A percentile compares a stretch with the other conserved stretches of the same genome.
phyloP scores from a whole-genome alignment of 176 grass and related monocot genomes.

The Paspalum vaginatum region DNA sequence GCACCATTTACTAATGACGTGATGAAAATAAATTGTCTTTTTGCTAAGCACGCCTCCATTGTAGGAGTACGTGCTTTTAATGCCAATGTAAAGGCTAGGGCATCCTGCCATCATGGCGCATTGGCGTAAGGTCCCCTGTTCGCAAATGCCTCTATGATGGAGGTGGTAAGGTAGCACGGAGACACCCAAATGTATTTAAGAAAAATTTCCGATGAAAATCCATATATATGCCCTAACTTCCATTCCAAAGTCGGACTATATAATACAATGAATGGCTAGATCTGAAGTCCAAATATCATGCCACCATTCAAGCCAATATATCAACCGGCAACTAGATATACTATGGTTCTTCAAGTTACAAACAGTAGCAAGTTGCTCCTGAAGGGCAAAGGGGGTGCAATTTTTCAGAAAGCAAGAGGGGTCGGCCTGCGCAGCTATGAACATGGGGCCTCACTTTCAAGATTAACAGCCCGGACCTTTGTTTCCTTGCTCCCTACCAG shows the following conservation, averaged over 20 bases:
- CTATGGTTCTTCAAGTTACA: background rate
- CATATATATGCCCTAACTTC: background rate
- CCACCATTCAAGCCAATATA: conserved; percentile 5
- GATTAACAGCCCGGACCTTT: conserved; percentile 41
- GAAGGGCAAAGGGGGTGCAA: background rate
- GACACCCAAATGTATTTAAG: too few species aligned
- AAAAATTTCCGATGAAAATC: too few species aligned
- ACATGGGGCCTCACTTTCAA: conserved; percentile 28
- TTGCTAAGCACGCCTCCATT: too few species aligned
- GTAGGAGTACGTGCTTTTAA: too few species aligned
- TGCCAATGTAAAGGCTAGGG: too few species aligned
- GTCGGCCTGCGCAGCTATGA: conserved; percentile 27
- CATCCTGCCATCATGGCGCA: too few species aligned
- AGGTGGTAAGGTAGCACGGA: too few species aligned
- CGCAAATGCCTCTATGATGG: too few species aligned
- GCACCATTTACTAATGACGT: too few species aligned
- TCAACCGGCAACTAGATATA: background rate
- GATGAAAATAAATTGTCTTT: too few species aligned
- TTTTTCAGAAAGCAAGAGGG: background rate
- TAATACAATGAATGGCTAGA: conserved; percentile 43
- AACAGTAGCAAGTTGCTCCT: background rate
- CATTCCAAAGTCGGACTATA: conserved; percentile 36
- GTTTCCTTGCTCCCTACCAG: conserved; percentile 39
- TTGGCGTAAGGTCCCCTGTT: too few species aligned
- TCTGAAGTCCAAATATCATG: conserved; percentile 6